Percentiles rank a stretch among this genome's conserved stretches.
phyloP scores from a whole-genome alignment of 257 asterid genomes.

The Plectranthus barbatus region DNA sequence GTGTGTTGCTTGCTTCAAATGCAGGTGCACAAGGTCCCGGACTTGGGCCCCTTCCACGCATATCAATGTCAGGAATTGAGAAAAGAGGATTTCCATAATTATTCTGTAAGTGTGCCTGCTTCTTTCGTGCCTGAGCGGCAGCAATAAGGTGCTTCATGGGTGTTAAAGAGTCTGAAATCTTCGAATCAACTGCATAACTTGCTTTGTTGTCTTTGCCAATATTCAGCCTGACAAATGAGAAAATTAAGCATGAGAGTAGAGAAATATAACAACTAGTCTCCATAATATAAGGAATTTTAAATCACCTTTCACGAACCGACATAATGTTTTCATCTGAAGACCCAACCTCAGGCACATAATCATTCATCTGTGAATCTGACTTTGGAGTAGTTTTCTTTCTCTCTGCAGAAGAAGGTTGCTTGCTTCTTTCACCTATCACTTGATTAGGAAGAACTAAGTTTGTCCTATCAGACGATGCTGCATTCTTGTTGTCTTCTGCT shows the following conservation, averaged over 20 bases:
- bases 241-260: constrained; percentile 19
- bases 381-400: constrained; percentile 40
- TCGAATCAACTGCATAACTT: constrained; percentile 29
- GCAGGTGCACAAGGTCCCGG: constrained; percentile 36
- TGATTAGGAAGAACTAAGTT: constrained; percentile 32
- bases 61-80: constrained; percentile 34
- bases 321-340: constrained; percentile 24
- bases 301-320: constrained; percentile 46
- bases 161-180: constrained; percentile 38
- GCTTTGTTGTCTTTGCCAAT: constrained; percentile 31
- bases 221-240: constrained; percentile 43
- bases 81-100: constrained; percentile 29
- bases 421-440: constrained; percentile 35
- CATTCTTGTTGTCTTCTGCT: constrained; percentile 22
- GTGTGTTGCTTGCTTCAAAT: constrained; percentile 31
- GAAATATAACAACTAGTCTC: constrained; percentile 14
- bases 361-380: constrained; percentile 25
- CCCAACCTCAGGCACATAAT: constrained; percentile 32
- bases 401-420: constrained; percentile 38
- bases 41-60: constrained; percentile 34
- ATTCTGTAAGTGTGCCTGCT: constrained; percentile 51
- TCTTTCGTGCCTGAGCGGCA: constrained; percentile 78
- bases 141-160: constrained; percentile 80
- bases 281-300: neutral
- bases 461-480: constrained; percentile 27